phyloP scores from a whole-genome alignment of 2,329 filamentous ascomycete species.

The Hypoxylon sp. region DNA sequence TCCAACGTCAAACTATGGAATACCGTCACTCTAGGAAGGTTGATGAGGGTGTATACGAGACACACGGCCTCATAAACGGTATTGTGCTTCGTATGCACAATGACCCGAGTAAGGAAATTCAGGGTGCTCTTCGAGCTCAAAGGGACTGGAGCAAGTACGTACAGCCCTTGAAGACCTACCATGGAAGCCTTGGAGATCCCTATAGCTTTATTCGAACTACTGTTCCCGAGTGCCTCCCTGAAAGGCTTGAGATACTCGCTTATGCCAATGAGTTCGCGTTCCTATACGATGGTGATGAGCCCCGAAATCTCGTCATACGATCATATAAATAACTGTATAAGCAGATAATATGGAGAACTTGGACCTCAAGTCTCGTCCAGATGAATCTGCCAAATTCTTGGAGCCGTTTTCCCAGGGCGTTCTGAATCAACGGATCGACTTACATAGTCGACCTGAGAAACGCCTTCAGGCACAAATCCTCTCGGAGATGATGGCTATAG shows the following conservation, averaged over 20 bases:
- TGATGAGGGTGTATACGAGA: not conserved
- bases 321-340: no score
- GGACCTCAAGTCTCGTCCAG: not conserved
- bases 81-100: not conserved
- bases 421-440: not conserved
- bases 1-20: not conserved
- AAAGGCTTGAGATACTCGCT: not conserved
- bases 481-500: constrained; percentile 3
- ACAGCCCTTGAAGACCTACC: not conserved
- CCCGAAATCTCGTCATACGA: no score
- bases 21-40: not conserved
- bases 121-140: not conserved
- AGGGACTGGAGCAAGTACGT: constrained; percentile 1
- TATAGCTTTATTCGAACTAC: constrained; percentile 2
- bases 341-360: constrained; percentile 3
- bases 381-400: not conserved
- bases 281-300: not conserved
- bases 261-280: constrained; percentile 1
- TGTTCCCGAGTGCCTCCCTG: not conserved
- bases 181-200: not conserved
- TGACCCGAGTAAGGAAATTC: not conserved
- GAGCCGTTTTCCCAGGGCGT: not conserved
- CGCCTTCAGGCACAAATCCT: constrained; percentile 1
- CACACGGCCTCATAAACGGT: not conserved
- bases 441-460: not conserved